These are phyloP conservation scores for Teunomyces gatunensis DNA, from an alignment of 805 yeast species.

Conservation along the genomic window DNA sequence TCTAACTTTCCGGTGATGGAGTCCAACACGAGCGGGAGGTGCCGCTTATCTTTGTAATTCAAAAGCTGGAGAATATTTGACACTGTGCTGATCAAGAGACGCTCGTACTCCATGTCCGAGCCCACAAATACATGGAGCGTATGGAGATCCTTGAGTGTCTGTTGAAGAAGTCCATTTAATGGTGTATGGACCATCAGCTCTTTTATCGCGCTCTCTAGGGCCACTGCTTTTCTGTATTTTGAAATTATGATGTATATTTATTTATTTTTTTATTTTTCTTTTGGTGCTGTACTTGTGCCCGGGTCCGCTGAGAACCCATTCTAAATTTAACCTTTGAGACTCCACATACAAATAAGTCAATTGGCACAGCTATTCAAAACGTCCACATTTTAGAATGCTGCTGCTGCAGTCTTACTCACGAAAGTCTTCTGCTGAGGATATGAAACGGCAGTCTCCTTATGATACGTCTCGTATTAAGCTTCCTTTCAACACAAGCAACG, in stretches of 20 bases:
- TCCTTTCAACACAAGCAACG: slow-evolving; percentile 7
- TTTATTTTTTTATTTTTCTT: too few relatives aligned
- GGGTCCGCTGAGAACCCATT: not conserved
- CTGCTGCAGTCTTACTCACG: slow-evolving; percentile 3
- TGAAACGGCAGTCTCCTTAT: slow-evolving; percentile 19
- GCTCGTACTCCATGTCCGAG: slow-evolving; percentile 11
- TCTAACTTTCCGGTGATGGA: not conserved
- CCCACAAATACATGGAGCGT: slow-evolving; percentile 11
- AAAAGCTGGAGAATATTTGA: slow-evolving; percentile 13
- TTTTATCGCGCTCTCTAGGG: not conserved
- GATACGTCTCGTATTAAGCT: slow-evolving; percentile 18
- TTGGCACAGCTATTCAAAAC: not conserved
- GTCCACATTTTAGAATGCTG: not conserved
- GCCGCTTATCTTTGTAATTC: slow-evolving; percentile 14
- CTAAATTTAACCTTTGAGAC: not conserved
- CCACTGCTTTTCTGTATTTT: not conserved
- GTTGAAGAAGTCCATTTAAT: slow-evolving; percentile 16
- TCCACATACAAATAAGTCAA: not conserved
- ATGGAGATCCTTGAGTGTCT: slow-evolving; percentile 17
- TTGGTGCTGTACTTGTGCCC: not conserved
- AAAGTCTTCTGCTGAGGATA: not conserved
- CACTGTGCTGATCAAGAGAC: slow-evolving; percentile 13
- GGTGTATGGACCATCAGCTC: slow-evolving; percentile 1
- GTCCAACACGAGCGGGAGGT: slow-evolving; percentile 6
- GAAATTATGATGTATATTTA: not conserved